A percentile compares a stretch with the other conserved stretches of the same genome.
Evolutionary conservation across 1,284 basidiomycete genomes (phyloP).

Genomic region (Golubevia sp.): DNA sequence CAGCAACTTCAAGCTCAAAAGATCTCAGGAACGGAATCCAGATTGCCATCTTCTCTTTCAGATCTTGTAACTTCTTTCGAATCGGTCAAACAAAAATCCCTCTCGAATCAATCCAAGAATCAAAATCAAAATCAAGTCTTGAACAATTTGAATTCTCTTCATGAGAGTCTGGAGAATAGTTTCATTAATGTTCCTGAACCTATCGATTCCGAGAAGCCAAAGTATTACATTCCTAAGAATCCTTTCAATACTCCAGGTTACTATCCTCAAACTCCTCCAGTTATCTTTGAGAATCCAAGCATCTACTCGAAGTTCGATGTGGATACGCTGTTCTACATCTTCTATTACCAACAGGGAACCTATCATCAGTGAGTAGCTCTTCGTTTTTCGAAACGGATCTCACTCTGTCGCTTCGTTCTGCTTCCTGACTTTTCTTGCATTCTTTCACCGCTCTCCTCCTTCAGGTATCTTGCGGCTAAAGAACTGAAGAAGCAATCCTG

Average conservation of each 20-base stretch:
- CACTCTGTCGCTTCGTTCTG: neutral
- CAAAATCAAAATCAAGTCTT: neutral
- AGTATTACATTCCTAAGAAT: conserved; percentile 94
- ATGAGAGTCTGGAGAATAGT: conserved; percentile 88
- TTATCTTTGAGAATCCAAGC: conserved; percentile 79
- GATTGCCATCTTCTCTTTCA: conserved; percentile 77
- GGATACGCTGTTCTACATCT: conserved; percentile 98
- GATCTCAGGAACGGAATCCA: conserved; percentile 29
- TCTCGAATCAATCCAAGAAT: neutral
- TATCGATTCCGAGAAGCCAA: conserved; percentile 77
- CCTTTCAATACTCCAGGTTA: conserved; percentile 89
- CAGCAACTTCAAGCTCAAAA: conserved; percentile 33
- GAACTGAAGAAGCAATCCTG: conserved; percentile 97
- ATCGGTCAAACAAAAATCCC: conserved; percentile 83
- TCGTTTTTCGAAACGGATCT: neutral
- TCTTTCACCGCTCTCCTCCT: neutral
- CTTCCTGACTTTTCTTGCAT: neutral
- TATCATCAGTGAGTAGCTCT: conserved; percentile 81
- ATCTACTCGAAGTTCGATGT: conserved; percentile 92
- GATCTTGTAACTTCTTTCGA: conserved; percentile 95
- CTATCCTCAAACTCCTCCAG: conserved; percentile 87
- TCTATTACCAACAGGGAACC: conserved; percentile 95
- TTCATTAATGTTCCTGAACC: conserved; percentile 87
- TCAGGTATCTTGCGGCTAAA: conserved; percentile 89
- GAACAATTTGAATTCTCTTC: conserved; percentile 43